These are phyloP conservation scores for Colletotrichum sidae DNA, from an alignment of 2,329 filamentous ascomycete species.

Conservation along the genomic window DNA sequence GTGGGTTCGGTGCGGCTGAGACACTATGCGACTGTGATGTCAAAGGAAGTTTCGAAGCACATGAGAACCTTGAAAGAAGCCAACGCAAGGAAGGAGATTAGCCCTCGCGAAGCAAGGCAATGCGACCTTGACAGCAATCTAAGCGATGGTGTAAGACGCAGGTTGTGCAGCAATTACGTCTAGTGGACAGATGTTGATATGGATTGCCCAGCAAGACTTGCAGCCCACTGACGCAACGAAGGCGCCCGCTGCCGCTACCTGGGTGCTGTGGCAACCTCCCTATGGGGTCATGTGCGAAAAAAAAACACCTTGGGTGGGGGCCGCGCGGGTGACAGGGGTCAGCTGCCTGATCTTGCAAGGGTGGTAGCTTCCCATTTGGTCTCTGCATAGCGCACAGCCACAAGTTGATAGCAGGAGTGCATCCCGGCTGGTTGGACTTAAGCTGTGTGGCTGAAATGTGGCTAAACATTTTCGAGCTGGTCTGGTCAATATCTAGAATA, in stretches of 20 bases:
- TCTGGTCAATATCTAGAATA: slow-evolving; percentile 1
- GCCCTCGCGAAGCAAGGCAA: slow-evolving; percentile 5
- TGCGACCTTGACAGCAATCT: slow-evolving; percentile 31
- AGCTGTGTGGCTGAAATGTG: slow-evolving; percentile 23
- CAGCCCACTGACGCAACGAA: slow-evolving; percentile 47
- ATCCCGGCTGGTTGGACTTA: neutral
- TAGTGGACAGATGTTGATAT: slow-evolving; percentile 30
- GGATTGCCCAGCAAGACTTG: slow-evolving; percentile 15
- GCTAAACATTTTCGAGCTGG: slow-evolving; percentile 24
- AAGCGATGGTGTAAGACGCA: slow-evolving; percentile 32
- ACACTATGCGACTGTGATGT: slow-evolving; percentile 29
- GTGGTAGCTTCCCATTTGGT: neutral
- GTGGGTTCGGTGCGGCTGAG: slow-evolving; percentile 12
- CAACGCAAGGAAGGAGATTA: slow-evolving; percentile 1
- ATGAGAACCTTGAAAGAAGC: neutral
- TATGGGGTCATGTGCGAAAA: slow-evolving; percentile 27
- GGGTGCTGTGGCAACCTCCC: slow-evolving; percentile 49
- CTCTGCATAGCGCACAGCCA: slow-evolving; percentile 4
- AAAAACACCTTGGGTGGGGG: slow-evolving; percentile 35
- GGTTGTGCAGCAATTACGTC: slow-evolving; percentile 21
- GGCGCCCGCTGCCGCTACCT: slow-evolving; percentile 45
- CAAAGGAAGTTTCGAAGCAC: slow-evolving; percentile 14
- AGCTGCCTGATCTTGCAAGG: slow-evolving; percentile 11
- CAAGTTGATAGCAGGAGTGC: neutral
- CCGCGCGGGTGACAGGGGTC: slow-evolving; percentile 9